Percentiles rank a stretch among this genome's conserved stretches.
Evolutionary conservation across 768 basidiomycete genomes (phyloP).

Genomic region (Mycena floridula): DNA sequence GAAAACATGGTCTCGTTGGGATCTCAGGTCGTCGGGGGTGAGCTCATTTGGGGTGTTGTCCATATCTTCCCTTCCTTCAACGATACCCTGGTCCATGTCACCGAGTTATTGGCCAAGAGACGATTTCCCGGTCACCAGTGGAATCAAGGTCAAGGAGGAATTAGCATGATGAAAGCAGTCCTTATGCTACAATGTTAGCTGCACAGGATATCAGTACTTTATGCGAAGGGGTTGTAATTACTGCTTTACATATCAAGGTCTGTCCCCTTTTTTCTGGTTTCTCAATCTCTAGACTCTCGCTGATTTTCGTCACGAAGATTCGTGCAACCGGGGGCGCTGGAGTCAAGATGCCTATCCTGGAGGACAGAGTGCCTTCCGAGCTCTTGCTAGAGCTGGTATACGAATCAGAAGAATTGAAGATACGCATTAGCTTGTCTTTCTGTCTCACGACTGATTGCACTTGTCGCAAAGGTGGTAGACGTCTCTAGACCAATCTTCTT

Average conservation of each 20-base stretch:
- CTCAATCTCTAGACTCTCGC: no score
- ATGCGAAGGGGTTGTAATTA: constrained; percentile 98
- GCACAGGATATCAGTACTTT: constrained; percentile 94
- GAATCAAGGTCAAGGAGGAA: constrained; percentile 99
- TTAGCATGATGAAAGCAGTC: constrained; percentile 99
- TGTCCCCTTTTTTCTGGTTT: no score
- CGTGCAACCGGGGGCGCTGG: constrained; percentile 97
- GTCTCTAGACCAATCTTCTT: no score
- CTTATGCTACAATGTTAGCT: constrained; percentile 96
- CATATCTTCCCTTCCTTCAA: constrained; percentile 99
- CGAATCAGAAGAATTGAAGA: constrained; percentile 96
- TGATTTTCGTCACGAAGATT: no score
- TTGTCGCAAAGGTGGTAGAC: constrained; percentile 94
- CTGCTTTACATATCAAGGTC: constrained; percentile 98
- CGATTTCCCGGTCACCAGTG: constrained; percentile 96
- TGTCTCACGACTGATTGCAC: constrained; percentile 98
- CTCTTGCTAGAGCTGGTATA: constrained; percentile 97
- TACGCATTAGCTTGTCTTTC: no score
- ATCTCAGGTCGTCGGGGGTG: constrained; percentile 93
- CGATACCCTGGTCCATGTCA: constrained; percentile 99
- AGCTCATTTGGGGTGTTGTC: constrained; percentile 95
- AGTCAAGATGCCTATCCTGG: constrained; percentile 98
- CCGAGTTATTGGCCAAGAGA: constrained; percentile 98
- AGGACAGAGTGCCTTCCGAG: constrained; percentile 96
- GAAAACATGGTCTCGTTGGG: constrained; percentile 87